Evolutionary conservation across 352 stramenopile genomes (phyloP), one percentile per base, ranked within the genome.

Genomic region (Globisporangium yorkense): DNA sequence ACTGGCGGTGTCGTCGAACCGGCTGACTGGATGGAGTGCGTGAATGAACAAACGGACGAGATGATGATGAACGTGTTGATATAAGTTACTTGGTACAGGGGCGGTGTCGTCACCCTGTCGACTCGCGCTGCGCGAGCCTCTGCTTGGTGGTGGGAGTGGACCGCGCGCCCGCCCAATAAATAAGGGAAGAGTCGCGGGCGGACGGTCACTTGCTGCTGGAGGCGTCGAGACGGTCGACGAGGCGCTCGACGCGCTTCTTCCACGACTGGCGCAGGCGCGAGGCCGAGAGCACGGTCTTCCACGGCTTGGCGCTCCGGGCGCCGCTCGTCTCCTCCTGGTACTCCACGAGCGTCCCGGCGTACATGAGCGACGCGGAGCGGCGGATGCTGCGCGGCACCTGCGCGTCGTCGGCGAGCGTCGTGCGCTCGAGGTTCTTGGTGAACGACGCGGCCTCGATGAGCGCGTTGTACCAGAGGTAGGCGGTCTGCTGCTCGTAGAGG

Each of bases 281-380:
- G 31, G 63, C 62, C 6, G 66, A 71, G 39, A 73, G 70, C 51
- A 89, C 62, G 39, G 69, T 59, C 43, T 77, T 83, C 67, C 68
- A 87, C 16, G 63, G 54, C 31, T 67, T 69, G 33, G 47, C 24
- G n/a, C 59, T 65, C 41, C 66, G 67, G 61, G 74, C 66, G 44
- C 33, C 21, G 35, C 51, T 58, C 15, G 15, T 58, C 54, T 90
- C 75, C 51, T 81, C 63, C 48, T 90, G 73, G 70, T 90, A 90
- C 31, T 80, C 53, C n/a, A 90, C 74, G 13, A 90, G 64, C 16
- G 80, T 90, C 21, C 80, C 80, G 24, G 72, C 74, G 67, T 87
- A 87, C 54, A 77, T 62, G 50, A 51, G 46, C 18, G 51, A 54
- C 41, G 54, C 49, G 15, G 52, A 51, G 55, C 35, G 49, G 20